Evolutionary conservation across 768 basidiomycete species (phyloP).

Genomic region (Leccinum olivaceopallidum): DNA sequence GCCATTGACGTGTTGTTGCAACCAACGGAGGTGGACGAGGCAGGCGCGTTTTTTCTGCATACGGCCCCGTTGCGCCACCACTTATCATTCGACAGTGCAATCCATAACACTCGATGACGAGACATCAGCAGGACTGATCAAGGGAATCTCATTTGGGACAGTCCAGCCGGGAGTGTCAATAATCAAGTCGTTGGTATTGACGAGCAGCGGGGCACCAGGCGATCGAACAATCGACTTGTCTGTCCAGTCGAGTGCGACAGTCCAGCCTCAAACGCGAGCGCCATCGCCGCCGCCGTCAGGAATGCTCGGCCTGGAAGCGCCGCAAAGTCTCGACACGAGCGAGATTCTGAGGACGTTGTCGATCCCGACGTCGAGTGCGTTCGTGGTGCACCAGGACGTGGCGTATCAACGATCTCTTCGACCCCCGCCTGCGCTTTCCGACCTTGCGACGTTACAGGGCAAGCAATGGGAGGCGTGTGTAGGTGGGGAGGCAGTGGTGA

Average conservation of each 20-base stretch:
- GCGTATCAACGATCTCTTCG: slow-evolving; percentile 49
- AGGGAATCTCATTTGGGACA: slow-evolving; percentile 66
- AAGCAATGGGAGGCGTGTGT: slow-evolving; percentile 47
- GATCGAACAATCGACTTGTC: slow-evolving; percentile 82
- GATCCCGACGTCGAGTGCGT: slow-evolving; percentile 65
- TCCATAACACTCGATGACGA: slow-evolving; percentile 61
- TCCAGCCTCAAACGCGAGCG: neutral
- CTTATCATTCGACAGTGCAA: slow-evolving; percentile 44
- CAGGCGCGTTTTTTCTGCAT: slow-evolving; percentile 45
- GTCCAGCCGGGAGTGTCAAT: slow-evolving; percentile 58
- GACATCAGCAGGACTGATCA: slow-evolving; percentile 70
- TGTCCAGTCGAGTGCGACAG: slow-evolving; percentile 54
- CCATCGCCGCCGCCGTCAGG: slow-evolving; percentile 7
- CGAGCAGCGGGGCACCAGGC: slow-evolving; percentile 61
- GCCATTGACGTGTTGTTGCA: slow-evolving; percentile 76
- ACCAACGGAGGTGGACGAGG: slow-evolving; percentile 73
- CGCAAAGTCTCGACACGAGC: slow-evolving; percentile 26
- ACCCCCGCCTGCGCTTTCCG: slow-evolving; percentile 47
- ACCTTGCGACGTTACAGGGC: slow-evolving; percentile 54
- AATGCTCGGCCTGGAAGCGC: slow-evolving; percentile 1
- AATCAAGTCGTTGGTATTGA: slow-evolving; percentile 63
- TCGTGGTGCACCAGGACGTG: slow-evolving; percentile 55
- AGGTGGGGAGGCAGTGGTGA: slow-evolving; percentile 60
- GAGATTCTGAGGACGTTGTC: slow-evolving; percentile 34
- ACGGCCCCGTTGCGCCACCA: neutral